Base-by-base conservation (phyloP, 176 grass and related monocot species). In the Puya raimondii region DNA sequence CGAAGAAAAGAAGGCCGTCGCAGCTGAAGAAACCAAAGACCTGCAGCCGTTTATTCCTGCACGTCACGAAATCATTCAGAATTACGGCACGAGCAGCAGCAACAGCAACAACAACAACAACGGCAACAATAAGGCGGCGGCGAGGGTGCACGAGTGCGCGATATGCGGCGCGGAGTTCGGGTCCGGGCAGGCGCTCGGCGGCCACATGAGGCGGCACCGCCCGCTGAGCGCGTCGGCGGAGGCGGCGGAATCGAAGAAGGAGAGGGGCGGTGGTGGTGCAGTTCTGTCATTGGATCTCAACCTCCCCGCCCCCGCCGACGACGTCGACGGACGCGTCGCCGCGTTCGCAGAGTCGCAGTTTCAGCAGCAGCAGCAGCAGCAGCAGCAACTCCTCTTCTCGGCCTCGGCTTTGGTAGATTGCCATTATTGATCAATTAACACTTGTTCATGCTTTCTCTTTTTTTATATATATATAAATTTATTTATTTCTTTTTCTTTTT, bases 221-320 rank as follows among this genome's bases (percentile, higher is more conserved):
- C 75, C 53, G 33, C 8, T 47, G 50, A 23, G 21, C 15, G 2
- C 47, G 11, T 17, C 64, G 7, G 79, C 12, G 57, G 26, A 21
- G 23, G 7, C 1, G 26, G 13, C 48, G 13, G 80, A 81, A 65
- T 69, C 67, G 16, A 63, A 58, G 1, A 85, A 78, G 23, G 21
- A 68, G 2, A 76, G 63, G 57, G 78, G 25, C 2, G 1, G 25
- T 1, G 25, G 25, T 1, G 25, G 57, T n/a, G 5, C 63, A 66
- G 74, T 82, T 70, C 64, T 86, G 15, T 75, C 71, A 9, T 76
- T 91, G 11, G 92, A 96, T 85, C 88, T 96, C 12, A 96, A 96
- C 78, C 73, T 96, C 26, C 92, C 88, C 15, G 84, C 85, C 9
- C 81, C 85, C 9, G 74, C 81, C 66, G 81, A 88, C 22, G 72